These are phyloP conservation scores for Pogostemon cablin DNA, from an alignment of 257 asterid genomes.

Conservation along the genomic window DNA sequence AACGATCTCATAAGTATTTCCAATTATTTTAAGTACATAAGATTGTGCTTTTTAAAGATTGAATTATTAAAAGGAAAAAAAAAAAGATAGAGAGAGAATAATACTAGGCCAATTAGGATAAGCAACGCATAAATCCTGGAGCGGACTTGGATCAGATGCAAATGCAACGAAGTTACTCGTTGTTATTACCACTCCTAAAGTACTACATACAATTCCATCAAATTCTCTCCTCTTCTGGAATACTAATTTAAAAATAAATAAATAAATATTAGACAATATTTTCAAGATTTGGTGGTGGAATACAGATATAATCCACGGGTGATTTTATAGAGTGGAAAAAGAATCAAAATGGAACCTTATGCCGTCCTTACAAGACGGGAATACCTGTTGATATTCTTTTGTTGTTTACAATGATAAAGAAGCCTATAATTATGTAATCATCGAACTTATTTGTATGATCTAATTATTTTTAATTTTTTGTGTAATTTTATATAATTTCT, in stretches of 20 bases:
- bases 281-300: slow-evolving; percentile 7
- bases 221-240: not conserved
- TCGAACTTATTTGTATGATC: not conserved
- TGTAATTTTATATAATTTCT: too few relatives aligned
- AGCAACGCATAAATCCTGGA: slow-evolving; percentile 58
- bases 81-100: too few relatives aligned
- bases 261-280: not conserved
- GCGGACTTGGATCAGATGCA: slow-evolving; percentile 53
- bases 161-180: slow-evolving; percentile 29
- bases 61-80: too few relatives aligned
- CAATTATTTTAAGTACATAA: too few relatives aligned
- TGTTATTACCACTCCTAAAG: slow-evolving; percentile 29
- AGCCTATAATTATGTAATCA: slow-evolving; percentile 10
- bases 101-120: slow-evolving; percentile 39
- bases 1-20: too few relatives aligned
- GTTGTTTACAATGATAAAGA: slow-evolving; percentile 13
- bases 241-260: not conserved
- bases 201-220: slow-evolving; percentile 38
- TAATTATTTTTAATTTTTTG: not conserved
- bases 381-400: slow-evolving; percentile 7
- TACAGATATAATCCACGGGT: not conserved
- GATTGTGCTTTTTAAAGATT: too few relatives aligned
- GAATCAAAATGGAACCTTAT: not conserved
- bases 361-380: slow-evolving; percentile 23
- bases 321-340: not conserved